These are phyloP conservation scores for Zygnema cylindricum DNA, from an alignment of 139 green algal species.

Conservation along the genomic window DNA sequence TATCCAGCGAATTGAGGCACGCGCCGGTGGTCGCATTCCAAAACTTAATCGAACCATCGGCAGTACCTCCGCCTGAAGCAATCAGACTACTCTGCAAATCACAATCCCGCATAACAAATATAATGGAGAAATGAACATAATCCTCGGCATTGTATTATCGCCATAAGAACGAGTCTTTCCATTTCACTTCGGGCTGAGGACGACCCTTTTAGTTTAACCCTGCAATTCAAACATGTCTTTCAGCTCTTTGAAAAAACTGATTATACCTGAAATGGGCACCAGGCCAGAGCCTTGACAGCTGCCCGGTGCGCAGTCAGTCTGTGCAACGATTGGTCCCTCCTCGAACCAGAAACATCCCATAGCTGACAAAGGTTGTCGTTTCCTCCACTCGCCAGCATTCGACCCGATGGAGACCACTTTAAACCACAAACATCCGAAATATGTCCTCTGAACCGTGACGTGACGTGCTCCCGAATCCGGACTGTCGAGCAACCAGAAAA, in stretches of 20 bases:
- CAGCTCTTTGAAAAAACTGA: background rate
- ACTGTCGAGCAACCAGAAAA: too few relatives aligned
- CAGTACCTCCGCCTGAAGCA: slow-evolving; percentile 79
- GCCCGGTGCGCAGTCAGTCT: slow-evolving; percentile 74
- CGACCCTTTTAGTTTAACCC: background rate
- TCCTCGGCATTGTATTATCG: background rate
- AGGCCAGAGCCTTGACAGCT: slow-evolving; percentile 86
- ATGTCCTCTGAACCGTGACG: slow-evolving; percentile 47
- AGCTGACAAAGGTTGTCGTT: slow-evolving; percentile 87
- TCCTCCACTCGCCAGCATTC: slow-evolving; percentile 80
- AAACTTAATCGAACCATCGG: slow-evolving; percentile 83
- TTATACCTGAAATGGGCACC: slow-evolving; percentile 81
- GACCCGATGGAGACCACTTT: slow-evolving; percentile 78
- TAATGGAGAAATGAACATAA: background rate
- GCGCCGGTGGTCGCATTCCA: slow-evolving; percentile 84
- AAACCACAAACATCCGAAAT: slow-evolving; percentile 82
- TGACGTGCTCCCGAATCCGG: slow-evolving; percentile 75
- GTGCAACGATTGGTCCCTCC: slow-evolving; percentile 61
- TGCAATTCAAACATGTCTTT: background rate
- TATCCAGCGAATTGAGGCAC: slow-evolving; percentile 82
- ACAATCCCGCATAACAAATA: background rate
- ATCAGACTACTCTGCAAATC: slow-evolving; percentile 72
- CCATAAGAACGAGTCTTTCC: background rate
- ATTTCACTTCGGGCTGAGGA: background rate
- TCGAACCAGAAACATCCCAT: slow-evolving; percentile 68